Evolutionary conservation across 2,329 filamentous ascomycete genomes (phyloP).

Genomic region (Rachicladosporium sp.): DNA sequence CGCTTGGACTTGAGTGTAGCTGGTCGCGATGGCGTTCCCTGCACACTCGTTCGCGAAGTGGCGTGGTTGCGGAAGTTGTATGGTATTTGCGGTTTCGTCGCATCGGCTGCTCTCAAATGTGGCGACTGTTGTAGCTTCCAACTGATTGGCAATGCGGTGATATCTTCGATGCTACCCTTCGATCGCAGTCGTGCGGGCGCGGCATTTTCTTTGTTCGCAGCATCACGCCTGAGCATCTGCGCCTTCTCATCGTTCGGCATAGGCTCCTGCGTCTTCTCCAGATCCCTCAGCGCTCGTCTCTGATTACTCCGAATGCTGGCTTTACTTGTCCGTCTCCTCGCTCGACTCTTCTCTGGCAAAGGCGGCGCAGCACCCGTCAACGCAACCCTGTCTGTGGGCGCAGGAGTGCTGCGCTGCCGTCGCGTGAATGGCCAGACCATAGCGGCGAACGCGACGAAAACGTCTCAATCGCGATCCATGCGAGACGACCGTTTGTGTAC

Average conservation of each 20-base stretch:
- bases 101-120: constrained; percentile 33
- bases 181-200: constrained; percentile 4
- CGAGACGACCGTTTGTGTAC: no score
- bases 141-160: constrained; percentile 34
- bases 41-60: constrained; percentile 18
- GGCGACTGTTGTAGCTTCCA: constrained; percentile 32
- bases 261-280: no score
- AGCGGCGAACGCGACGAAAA: no score
- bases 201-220: constrained; percentile 14
- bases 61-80: constrained; percentile 30
- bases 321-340: no score
- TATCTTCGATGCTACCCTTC: constrained; percentile 29
- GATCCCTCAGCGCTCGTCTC: no score
- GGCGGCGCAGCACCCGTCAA: no score
- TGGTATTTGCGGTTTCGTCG: constrained; percentile 27
- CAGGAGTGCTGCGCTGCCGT: no score
- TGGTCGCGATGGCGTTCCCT: constrained; percentile 15
- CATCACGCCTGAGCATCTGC: not conserved
- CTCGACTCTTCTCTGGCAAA: no score
- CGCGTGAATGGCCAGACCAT: no score
- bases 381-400: no score
- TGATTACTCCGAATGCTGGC: no score
- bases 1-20: constrained; percentile 25
- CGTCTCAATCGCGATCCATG: no score
- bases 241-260: not conserved